A percentile compares a stretch with the other conserved stretches of the same genome.
Evolutionary conservation across 2,329 filamentous ascomycete genomes (phyloP).

Genomic region (Balansia obtecta): DNA sequence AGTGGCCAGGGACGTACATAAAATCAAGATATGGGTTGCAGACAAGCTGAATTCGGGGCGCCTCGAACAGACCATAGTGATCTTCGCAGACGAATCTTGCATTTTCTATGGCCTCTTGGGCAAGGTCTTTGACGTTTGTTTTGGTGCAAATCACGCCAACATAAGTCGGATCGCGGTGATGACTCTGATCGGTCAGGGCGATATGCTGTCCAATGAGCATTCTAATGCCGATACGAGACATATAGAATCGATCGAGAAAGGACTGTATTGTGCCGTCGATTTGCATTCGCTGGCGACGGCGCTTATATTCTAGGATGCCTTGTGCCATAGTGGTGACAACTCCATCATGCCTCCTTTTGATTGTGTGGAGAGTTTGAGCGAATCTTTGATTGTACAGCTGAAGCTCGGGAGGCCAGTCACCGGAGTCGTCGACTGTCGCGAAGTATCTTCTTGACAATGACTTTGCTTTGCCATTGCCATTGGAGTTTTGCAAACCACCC

Average conservation of each 20-base stretch:
- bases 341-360: conserved; percentile 91
- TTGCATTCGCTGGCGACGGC: conserved; percentile 89
- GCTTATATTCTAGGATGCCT: conserved; percentile 96
- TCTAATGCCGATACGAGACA: conserved; percentile 96
- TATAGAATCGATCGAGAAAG: conserved; percentile 98
- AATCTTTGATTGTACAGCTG: conserved; percentile 91
- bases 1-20: conserved; percentile 98
- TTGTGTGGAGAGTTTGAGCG: conserved; percentile 75
- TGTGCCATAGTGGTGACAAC: conserved; percentile 98
- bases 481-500: conserved; percentile 28
- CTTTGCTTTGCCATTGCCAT: conserved; percentile 36
- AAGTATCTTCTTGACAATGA: conserved; percentile 58
- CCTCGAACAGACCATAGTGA: conserved; percentile 94
- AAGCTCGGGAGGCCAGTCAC: conserved; percentile 87
- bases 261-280: conserved; percentile 96
- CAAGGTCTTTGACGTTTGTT: conserved; percentile 89
- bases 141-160: conserved; percentile 99
- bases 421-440: conserved; percentile 75
- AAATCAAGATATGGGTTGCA: conserved; percentile 92
- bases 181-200: conserved; percentile 84
- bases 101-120: conserved; percentile 95
- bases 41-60: conserved; percentile 90
- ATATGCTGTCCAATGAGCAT: conserved; percentile 99
- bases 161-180: conserved; percentile 81
- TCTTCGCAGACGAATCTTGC: conserved; percentile 98